Evolutionary conservation across 106 monocot species (phyloP), one percentile per base, ranked within the genome.

Genomic region (Phalaenopsis equestris): DNA sequence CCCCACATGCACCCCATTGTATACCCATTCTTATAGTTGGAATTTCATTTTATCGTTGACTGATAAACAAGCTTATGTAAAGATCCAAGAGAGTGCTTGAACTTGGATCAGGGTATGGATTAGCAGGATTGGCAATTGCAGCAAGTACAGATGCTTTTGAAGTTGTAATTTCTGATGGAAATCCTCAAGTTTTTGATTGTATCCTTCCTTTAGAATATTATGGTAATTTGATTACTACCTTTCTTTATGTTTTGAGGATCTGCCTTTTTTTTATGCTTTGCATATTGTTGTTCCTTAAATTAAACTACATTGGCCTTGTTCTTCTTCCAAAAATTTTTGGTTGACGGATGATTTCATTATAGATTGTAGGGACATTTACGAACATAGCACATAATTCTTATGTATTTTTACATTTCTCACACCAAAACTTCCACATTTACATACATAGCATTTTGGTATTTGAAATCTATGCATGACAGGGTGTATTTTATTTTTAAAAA

Each of bases 131-230:
- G 77, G 84, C 85, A 70, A 89, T 97, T 81, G 96, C 94, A 18
- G 87, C 86, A 81, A 80, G 83, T 76, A 89, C 96, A 30, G 86
- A 85, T 82, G 96, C 96, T 79, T 45, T 48, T 38, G 92, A 97
- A 78, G 92, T 97, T 70, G 80, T 94, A 75, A 94, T 97, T 79
- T 94, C 96, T 83, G 96, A 97, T 88, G 96, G 96, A 43, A 97
- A 97, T 86, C 94, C 96, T 55, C 83, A 92, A 89, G 96, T 94
- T 84, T 81, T 94, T 75, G 82, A 92, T 70, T 97, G 96, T 97
- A 94, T 97, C 96, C 93, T 90, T 86, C 77, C 46, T 49, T 10
- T 17, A 15, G 56, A 78, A 57, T 78, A 17, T 57, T 78, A 24
- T 52, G 6, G 6, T 74, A 17, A 36, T 70, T 8, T 39, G 1